A percentile compares a stretch with the other conserved stretches of the same genome.
Conservation (phyloP, 345 rosid genomes). For the Eucalyptus cloeziana region DNA sequence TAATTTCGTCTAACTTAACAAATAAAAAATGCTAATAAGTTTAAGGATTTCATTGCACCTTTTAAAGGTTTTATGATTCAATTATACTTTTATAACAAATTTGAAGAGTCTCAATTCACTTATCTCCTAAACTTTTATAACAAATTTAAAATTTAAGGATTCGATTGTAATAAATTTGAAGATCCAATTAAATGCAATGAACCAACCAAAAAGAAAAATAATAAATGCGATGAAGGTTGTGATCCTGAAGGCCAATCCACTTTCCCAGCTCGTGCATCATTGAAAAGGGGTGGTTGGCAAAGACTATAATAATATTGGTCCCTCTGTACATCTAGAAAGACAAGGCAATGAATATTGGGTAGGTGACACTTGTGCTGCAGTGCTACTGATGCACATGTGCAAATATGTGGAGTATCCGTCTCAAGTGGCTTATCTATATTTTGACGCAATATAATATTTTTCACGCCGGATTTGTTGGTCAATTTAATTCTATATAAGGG, state of each 20-base stretch:
- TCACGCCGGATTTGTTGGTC: not conserved
- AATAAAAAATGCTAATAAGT: no score
- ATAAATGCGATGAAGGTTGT: not conserved
- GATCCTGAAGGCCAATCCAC: not conserved
- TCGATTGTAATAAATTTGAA: no score
- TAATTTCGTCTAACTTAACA: not conserved
- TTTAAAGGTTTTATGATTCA: no score
- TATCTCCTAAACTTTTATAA: no score
- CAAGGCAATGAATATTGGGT: not conserved
- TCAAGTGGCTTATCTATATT: not conserved
- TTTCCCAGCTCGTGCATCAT: not conserved
- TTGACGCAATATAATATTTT: not conserved
- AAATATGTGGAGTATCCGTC: not conserved
- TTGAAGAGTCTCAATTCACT: no score
- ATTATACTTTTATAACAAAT: no score
- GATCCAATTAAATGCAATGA: no score
- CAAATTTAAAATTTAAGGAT: no score
- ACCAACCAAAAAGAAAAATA: no score
- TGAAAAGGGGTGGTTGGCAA: not conserved
- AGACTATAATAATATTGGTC: not conserved
- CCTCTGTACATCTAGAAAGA: not conserved
- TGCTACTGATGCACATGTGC: not conserved
- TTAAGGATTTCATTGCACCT: accelerated
- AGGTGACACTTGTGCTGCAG: not conserved
- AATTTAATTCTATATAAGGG: not conserved